phyloP scores from a whole-genome alignment of 345 rosid species.

The Balakata baccata region DNA sequence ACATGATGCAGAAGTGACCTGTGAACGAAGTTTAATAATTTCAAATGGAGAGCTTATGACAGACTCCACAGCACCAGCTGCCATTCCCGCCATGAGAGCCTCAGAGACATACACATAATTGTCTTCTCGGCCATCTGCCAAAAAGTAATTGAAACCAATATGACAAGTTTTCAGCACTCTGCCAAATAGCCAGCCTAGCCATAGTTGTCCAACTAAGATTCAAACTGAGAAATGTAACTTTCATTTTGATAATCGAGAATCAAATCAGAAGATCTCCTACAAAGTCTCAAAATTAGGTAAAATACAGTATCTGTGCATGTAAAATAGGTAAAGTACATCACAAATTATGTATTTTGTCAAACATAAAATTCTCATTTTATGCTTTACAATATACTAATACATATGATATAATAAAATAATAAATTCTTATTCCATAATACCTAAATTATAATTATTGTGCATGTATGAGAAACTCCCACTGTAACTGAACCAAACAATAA shows the following conservation, averaged over 20 bases:
- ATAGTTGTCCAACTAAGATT: neutral
- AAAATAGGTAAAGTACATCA: neutral
- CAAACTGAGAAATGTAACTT: neutral
- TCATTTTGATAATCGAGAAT: neutral
- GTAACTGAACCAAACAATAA: neutral
- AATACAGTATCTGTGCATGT: neutral
- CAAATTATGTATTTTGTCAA: neutral
- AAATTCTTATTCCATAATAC: neutral
- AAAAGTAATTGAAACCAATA: conserved; percentile 12
- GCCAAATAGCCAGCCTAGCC: neutral
- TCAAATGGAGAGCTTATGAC: conserved; percentile 71
- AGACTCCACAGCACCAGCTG: conserved; percentile 77
- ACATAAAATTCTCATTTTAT: neutral
- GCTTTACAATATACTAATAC: neutral
- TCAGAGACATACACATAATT: conserved; percentile 58
- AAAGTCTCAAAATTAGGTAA: neutral
- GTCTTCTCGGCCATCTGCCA: conserved; percentile 81
- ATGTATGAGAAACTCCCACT: neutral
- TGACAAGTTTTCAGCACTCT: neutral
- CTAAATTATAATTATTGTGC: neutral
- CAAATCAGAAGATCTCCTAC: neutral
- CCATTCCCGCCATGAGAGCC: conserved; percentile 77
- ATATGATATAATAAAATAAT: neutral
- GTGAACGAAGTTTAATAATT: conserved; percentile 69
- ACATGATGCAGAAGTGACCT: conserved; percentile 70